Evolutionary conservation across 345 rosid species (phyloP).

Genomic region (Boechera stricta): DNA sequence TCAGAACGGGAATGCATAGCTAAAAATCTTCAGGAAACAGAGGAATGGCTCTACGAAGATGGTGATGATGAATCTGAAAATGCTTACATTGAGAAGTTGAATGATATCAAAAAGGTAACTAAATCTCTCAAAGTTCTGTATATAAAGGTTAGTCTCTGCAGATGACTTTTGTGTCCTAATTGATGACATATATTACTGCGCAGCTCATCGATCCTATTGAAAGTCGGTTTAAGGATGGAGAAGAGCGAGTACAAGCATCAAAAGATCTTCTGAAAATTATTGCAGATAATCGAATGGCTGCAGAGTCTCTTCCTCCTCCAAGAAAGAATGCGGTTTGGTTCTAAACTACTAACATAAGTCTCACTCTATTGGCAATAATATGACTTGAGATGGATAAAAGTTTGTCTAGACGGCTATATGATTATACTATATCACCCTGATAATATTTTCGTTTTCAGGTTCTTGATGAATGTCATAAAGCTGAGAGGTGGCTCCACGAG

Average conservation of each 20-base stretch:
- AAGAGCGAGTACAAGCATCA: slow-evolving; percentile 62
- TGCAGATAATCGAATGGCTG: slow-evolving; percentile 52
- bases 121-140: background rate
- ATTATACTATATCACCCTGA: background rate
- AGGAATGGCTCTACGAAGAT: slow-evolving; percentile 88
- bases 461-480: slow-evolving; percentile 65
- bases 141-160: slow-evolving; percentile 21
- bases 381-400: background rate
- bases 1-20: slow-evolving; percentile 66
- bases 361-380: background rate
- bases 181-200: slow-evolving; percentile 22
- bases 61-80: slow-evolving; percentile 78
- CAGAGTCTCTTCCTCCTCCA: slow-evolving; percentile 56
- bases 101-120: slow-evolving; percentile 67
- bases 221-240: slow-evolving; percentile 65
- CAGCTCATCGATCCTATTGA: slow-evolving; percentile 77
- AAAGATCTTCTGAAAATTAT: slow-evolving; percentile 59
- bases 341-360: slow-evolving; percentile 16
- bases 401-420: slow-evolving; percentile 14
- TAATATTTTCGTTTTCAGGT: slow-evolving; percentile 48
- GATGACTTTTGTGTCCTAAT: slow-evolving; percentile 10
- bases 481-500: slow-evolving; percentile 72
- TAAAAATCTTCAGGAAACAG: slow-evolving; percentile 69
- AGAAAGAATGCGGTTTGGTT: slow-evolving; percentile 59
- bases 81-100: slow-evolving; percentile 60